phyloP scores from a whole-genome alignment of 1,284 basidiomycete genomes.

The Leccinum variabile region DNA sequence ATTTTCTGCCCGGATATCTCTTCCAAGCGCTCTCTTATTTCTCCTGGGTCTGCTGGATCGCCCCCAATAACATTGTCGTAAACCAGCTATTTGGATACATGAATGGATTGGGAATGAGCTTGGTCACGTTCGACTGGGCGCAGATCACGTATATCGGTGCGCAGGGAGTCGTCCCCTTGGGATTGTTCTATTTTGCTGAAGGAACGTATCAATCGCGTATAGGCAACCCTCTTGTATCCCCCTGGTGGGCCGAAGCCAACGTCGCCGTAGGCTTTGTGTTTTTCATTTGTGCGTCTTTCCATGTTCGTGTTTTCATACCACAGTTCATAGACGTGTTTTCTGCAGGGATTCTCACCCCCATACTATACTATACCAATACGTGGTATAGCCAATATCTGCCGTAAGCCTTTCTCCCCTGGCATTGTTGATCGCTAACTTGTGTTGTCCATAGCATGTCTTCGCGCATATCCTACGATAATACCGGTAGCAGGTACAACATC shows the following conservation, averaged over 20 bases:
- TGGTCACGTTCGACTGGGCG: slow-evolving; percentile 71
- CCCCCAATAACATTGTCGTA: slow-evolving; percentile 63
- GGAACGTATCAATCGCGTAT: not conserved
- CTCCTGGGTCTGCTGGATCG: slow-evolving; percentile 82
- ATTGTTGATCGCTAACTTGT: slow-evolving; percentile 1
- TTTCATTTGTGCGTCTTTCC: slow-evolving; percentile 52
- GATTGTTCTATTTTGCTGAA: not conserved
- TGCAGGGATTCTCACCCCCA: slow-evolving; percentile 61
- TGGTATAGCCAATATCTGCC: slow-evolving; percentile 65
- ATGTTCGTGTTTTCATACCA: not conserved
- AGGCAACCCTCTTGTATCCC: slow-evolving; percentile 59
- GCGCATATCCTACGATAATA: slow-evolving; percentile 38
- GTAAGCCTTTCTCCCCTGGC: not conserved
- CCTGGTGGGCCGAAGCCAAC: slow-evolving; percentile 83
- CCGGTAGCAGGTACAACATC: slow-evolving; percentile 69
- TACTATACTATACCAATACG: slow-evolving; percentile 63
- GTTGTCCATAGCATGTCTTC: slow-evolving; percentile 45
- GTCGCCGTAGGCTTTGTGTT: slow-evolving; percentile 76
- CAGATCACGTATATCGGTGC: slow-evolving; percentile 51
- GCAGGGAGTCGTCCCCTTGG: not conserved
- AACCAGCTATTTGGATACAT: slow-evolving; percentile 80
- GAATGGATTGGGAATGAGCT: slow-evolving; percentile 71
- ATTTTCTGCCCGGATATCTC: slow-evolving; percentile 72
- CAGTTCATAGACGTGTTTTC: not conserved
- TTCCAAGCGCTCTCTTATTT: slow-evolving; percentile 63